A percentile compares a stretch with the other conserved stretches of the same genome.
Conservation (phyloP, 371 early-diverging fungal species). For the Capillidium heterosporum region DNA sequence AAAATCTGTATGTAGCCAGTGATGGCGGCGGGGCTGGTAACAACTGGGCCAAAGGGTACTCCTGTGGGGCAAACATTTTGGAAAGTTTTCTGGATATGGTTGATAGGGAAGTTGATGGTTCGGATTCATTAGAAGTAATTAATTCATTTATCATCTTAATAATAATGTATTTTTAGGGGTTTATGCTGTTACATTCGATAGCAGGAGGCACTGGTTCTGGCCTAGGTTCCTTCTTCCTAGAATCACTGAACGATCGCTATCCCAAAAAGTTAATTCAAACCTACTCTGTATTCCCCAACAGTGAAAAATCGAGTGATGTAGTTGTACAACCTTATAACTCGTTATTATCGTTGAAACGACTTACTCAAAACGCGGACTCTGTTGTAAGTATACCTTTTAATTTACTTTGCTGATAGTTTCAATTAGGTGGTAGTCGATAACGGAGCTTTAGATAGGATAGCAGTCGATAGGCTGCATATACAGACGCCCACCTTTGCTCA, state of each 20-base stretch:
- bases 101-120: conserved; percentile 86
- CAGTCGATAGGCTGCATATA: conserved; percentile 83
- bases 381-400: conserved; percentile 35
- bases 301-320: conserved; percentile 90
- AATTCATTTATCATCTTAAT: background rate
- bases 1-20: conserved; percentile 70
- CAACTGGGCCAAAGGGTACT: conserved; percentile 86
- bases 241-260: conserved; percentile 80
- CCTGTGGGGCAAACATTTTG: conserved; percentile 49
- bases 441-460: conserved; percentile 85
- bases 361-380: conserved; percentile 85
- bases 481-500: conserved; percentile 88
- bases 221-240: conserved; percentile 76
- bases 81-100: conserved; percentile 86
- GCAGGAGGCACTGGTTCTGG: conserved; percentile 98
- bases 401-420: conserved; percentile 5
- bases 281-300: conserved; percentile 99
- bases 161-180: conserved; percentile 25
- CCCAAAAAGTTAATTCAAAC: conserved; percentile 97
- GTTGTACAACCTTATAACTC: conserved; percentile 99
- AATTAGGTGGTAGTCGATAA: conserved; percentile 76
- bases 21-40: conserved; percentile 96
- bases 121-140: conserved; percentile 66
- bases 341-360: conserved; percentile 79
- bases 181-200: conserved; percentile 81